Evolutionary conservation across 192 early-diverging fungal genomes (phyloP).

Genomic region (Podila verticillata): DNA sequence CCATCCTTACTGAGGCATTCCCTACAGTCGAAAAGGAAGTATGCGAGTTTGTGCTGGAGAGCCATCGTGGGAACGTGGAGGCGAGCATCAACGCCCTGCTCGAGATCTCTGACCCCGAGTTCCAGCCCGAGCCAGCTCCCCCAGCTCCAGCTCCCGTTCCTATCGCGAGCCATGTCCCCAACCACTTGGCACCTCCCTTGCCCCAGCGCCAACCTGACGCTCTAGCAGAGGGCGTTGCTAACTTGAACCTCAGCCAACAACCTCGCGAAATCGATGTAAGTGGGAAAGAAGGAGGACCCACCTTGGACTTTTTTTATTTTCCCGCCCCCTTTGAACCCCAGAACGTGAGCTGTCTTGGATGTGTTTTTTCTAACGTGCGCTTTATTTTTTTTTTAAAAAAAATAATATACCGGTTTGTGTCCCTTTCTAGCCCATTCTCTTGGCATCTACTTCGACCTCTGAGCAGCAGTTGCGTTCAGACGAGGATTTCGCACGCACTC

Average conservation of each 20-base stretch:
- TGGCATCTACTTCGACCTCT: slow-evolving; percentile 53
- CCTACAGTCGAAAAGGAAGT: slow-evolving; percentile 61
- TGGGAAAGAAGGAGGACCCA: background rate
- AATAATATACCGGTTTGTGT: background rate
- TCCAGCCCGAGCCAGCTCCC: slow-evolving; percentile 39
- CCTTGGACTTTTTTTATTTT: background rate
- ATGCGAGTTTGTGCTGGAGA: slow-evolving; percentile 59
- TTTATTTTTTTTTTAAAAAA: background rate
- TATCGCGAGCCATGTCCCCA: background rate
- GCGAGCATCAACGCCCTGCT: slow-evolving; percentile 60
- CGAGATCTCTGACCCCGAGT: slow-evolving; percentile 65
- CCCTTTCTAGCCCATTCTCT: slow-evolving; percentile 36
- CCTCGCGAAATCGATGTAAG: slow-evolving; percentile 44
- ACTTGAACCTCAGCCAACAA: slow-evolving; percentile 31
- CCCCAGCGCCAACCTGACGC: slow-evolving; percentile 35
- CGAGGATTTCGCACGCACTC: slow-evolving; percentile 61
- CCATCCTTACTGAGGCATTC: slow-evolving; percentile 62
- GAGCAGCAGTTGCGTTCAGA: slow-evolving; percentile 64
- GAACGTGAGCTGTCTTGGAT: no score
- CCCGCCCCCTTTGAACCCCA: background rate
- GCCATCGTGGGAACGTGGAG: slow-evolving; percentile 58
- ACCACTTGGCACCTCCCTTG: slow-evolving; percentile 22
- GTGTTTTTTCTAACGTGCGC: no score
- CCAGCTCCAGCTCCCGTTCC: slow-evolving; percentile 11
- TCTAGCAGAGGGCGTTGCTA: slow-evolving; percentile 12